These are phyloP conservation scores for Ehretia macrophylla DNA, from an alignment of 257 asterid genomes.

Conservation along the genomic window DNA sequence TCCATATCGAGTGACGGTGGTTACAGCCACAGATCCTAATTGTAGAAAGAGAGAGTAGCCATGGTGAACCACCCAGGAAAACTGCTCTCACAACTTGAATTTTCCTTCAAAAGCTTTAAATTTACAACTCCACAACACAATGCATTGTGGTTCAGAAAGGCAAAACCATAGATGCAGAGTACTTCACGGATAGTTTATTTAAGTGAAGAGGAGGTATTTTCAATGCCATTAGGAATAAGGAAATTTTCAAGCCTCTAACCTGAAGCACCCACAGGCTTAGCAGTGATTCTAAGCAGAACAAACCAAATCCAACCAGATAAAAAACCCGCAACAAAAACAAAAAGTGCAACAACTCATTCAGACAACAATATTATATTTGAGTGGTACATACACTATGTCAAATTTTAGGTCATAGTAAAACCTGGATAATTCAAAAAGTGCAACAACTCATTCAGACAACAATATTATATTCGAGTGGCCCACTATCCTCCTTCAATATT, in stretches of 20 bases:
- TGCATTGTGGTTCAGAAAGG: not conserved
- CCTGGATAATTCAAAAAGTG: not conserved
- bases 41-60: no score
- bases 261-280: conserved; percentile 93
- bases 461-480: not conserved
- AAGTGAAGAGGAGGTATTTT: not conserved
- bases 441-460: not conserved
- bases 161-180: no score
- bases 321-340: conserved; percentile 54
- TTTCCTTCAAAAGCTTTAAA: no score
- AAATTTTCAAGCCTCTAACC: conserved; percentile 45
- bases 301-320: conserved; percentile 78
- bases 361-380: not conserved
- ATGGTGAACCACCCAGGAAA: no score
- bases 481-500: no score
- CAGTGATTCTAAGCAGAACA: conserved; percentile 77
- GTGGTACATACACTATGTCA: not conserved
- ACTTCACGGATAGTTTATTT: not conserved
- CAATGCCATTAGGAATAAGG: not conserved
- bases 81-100: no score
- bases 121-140: no score
- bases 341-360: not conserved
- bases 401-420: no score
- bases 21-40: no score
- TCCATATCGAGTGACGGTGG: no score